Evolutionary conservation across 2,329 filamentous ascomycete genomes (phyloP).

Genomic region (Fusarium begoniae): DNA sequence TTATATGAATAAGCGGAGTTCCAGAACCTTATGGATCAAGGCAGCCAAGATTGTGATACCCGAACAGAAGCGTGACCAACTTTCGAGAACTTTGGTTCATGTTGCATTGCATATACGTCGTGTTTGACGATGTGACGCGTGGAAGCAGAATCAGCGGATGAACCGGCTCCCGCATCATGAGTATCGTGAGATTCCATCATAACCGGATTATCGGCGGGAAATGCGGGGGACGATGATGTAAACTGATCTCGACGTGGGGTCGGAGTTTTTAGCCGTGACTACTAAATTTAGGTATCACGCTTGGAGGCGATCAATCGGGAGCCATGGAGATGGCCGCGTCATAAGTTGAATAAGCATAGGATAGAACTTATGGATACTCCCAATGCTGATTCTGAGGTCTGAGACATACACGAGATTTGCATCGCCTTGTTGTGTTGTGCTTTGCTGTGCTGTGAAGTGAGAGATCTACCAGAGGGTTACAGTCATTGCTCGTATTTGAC

Average conservation of each 20-base stretch:
- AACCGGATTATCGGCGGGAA: not conserved
- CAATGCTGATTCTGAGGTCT: not conserved
- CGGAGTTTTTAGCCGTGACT: not conserved
- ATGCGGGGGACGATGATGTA: not conserved
- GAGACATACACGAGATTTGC: not conserved
- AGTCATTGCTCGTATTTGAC: not conserved
- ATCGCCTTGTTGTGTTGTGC: not conserved
- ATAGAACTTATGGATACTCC: not conserved
- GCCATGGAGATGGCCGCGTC: not conserved
- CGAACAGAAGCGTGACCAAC: not conserved
- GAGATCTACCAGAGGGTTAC: not conserved
- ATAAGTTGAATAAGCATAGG: not conserved
- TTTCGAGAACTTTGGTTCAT: not conserved
- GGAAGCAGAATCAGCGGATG: not conserved
- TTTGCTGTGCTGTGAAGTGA: not conserved
- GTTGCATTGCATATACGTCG: not conserved
- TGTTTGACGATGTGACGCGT: not conserved
- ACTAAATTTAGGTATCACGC: not conserved
- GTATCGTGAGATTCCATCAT: not conserved
- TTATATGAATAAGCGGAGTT: not conserved
- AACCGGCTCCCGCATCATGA: not conserved
- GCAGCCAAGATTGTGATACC: not conserved
- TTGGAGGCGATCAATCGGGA: not conserved
- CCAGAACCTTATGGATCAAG: not conserved
- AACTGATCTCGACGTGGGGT: not conserved